Evolutionary conservation across 352 stramenopile genomes (phyloP).

Genomic region (Thalassiosira livingstoniorum): DNA sequence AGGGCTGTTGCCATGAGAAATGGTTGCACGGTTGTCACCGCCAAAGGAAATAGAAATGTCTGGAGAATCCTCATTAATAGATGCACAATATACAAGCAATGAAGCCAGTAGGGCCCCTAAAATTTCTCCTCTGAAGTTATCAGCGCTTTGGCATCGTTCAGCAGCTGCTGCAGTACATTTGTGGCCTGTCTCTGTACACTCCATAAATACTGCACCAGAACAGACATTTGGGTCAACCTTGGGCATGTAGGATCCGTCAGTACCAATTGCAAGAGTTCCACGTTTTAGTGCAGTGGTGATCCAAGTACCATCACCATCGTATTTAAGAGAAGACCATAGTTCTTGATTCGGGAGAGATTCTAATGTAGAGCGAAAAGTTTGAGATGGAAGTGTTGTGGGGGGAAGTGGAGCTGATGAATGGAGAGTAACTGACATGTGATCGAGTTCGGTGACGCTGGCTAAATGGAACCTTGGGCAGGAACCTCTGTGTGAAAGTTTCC

Average conservation of each 20-base stretch:
- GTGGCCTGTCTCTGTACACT: not conserved
- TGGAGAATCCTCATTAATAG: too few species aligned
- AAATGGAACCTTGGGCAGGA: too few species aligned
- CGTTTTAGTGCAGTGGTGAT: not conserved
- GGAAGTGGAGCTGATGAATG: too few species aligned
- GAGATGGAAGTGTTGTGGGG: too few species aligned
- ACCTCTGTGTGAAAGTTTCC: too few species aligned
- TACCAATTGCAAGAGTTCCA: not conserved
- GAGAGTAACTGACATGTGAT: too few species aligned
- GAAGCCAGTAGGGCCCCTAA: not conserved
- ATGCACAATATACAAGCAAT: not conserved
- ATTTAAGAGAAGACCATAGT: not conserved
- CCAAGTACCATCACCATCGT: conserved; percentile 1
- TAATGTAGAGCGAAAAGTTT: too few species aligned
- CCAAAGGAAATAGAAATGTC: too few species aligned
- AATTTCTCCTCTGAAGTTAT: not conserved
- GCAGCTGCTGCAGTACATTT: not conserved
- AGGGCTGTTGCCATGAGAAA: too few species aligned
- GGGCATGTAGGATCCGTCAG: not conserved
- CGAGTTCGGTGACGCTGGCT: too few species aligned
- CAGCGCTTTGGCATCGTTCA: not conserved
- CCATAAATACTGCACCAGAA: not conserved
- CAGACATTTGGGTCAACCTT: not conserved
- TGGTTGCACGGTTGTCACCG: too few species aligned
- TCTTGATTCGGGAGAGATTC: not conserved